Evolutionary conservation across 306 rosid genomes (phyloP), one percentile per base, ranked within the genome.

Genomic region (Geum urbanum): DNA sequence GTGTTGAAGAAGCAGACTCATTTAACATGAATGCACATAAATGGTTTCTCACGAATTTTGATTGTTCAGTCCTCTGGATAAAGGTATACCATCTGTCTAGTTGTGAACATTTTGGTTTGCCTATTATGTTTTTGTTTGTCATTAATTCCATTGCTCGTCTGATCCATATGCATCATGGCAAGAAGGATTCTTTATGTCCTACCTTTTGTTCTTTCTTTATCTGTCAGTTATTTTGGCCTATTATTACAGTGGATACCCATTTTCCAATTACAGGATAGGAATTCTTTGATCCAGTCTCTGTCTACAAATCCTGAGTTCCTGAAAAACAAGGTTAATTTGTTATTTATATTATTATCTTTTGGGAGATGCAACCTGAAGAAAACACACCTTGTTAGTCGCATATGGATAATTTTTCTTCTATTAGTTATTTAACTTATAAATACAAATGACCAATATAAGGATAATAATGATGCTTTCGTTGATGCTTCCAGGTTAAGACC

Each of bases 11-110:
- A 82, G 94, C 89, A 0, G 92, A 92, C 77, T 92, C 98, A 11
- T 92, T 92, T 66, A 88, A 92, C 86, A 86, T 87, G 94, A 92
- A 92, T 84, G 97, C 92, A 14, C 98, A 90, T 77, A 92, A 92
- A 83, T 92, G 97, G 98, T 81, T 90, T 67, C 80, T 92, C 58
- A 90, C 97, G 0, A 92, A 92, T 83, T 92, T 92, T 78, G 97
- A 92, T 78, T 92, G 97, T 78, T 92, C 98, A 4, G 58, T 86
- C 7, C 97, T 92, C 78, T 92, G 98, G 98, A 88, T 92, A 58
- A 88, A 92, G 97, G 98, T 90, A 51, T 57, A 35, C 10, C 61
- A 78, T 65, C 5, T 48, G n/a, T 57, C 14, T 48, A 35, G 63
- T 59, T 57, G 18, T 72, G 24, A 5, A 35, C 24, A 10, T 5